Base-by-base conservation (phyloP, 177 flowering plant genomes). In the Vitis hybrid region DNA sequence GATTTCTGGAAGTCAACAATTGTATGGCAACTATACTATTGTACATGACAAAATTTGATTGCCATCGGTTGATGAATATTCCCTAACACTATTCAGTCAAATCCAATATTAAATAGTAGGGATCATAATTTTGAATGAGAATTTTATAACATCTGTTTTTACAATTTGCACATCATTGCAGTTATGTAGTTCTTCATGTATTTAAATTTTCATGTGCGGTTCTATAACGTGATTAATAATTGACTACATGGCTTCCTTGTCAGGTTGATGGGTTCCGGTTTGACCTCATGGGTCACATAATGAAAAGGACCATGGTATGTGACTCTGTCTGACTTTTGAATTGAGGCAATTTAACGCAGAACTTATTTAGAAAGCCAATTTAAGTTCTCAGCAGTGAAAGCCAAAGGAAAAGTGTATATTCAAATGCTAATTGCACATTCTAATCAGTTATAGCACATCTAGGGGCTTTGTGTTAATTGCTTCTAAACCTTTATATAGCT, bases 181-280 rank as follows among this genome's bases (percentile, higher is more conserved):
- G 26, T 22, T 22, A 22, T 22, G 26, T 22, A 22, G 26, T 22
- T 22, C 26, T 22, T 22, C 26, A 22, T 22, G 26, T 22, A 22
- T 50, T 65, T 29, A 13, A n/a, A 29, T 10, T 67, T 5, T 13
- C 16, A 61, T 16, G 14, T 14, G 10, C 26, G 19, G 2, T 26
- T 19, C 12, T 50, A 15, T n/a, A 39, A 2, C 29, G 16, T 15
- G 53, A n/a, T 62, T 13, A 8, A 5, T 13, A 39, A 71, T n/a
- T 31, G 31, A 67, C 54, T 56, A 34, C 26, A 26, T 62, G 26
- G 57, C 19, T 71, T 19, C 10, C 51, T 68, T 77, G 12, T 66
- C 85, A 94, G 98, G 91, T 94, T 82, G 98, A 94, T 84, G 98
- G 98, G 3, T 92, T 94, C 74, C 87, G 98, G n/a, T 94, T 94